Evolutionary conservation across 1,139 yeast genomes (phyloP), one percentile per base, ranked within the genome.

Genomic region (Suhomyces anneliseae): DNA sequence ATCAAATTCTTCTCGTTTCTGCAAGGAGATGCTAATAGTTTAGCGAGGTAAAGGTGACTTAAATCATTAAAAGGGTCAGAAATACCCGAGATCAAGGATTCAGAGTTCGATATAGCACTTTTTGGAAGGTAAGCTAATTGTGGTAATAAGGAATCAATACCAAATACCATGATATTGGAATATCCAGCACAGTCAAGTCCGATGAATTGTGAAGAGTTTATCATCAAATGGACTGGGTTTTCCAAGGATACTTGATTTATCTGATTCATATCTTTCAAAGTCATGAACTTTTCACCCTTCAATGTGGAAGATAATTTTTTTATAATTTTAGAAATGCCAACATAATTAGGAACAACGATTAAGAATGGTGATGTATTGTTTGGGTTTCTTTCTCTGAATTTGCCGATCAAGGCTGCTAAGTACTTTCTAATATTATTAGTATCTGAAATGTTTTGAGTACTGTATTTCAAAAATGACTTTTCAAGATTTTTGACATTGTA

Each of bases 11-110:
- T 55, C 14, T 52, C 45, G 7, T 35, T 19, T 11, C 9, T 10
- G 8, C 27, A n/a, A 15, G 51, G 42, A 15, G 48, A 51, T 33
- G 51, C 40, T 7, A 47, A 42, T 6, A 62, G 45, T 46, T 56
- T 60, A 29, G 51, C 48, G 10, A 63, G 41, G 46, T 65, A 65
- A 29, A 56, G 58, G 19, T 48, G 43, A n/a, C 54, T 46, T 39
- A 68, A 54, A 48, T 66, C 70, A 37, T 55, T 54, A 33, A 53
- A 46, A 2, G 71, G 69, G 36, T 62, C 59, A n/a, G 51, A 46
- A 8, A 66, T 50, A 15, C 70, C 71, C 0, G 61, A 43, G 7
- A 60, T 45, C 12, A 45, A 43, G 7, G 46, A 38, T 14, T 27
- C 32, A 5, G 34, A n/a, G 8, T 31, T 31, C 27, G 15, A 11